Percentiles rank a stretch among this genome's conserved stretches.
Evolutionary conservation across 441 rosid genomes (phyloP).

Genomic region (Lepidium campestre): DNA sequence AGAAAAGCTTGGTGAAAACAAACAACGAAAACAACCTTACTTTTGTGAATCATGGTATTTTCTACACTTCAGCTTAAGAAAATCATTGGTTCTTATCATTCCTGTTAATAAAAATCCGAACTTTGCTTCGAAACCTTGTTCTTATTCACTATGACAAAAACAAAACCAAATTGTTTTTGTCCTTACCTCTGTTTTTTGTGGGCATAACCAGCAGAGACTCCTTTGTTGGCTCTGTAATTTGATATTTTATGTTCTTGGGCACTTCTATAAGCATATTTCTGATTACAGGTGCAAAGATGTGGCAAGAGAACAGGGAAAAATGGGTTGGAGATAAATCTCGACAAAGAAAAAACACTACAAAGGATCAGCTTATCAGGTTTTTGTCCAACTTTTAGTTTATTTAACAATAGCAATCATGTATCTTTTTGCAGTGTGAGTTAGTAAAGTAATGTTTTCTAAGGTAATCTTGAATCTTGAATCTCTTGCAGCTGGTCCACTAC

Average conservation of each 20-base stretch:
- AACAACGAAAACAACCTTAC: constrained; percentile 10
- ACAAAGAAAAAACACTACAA: constrained; percentile 32
- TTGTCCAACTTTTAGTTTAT: neutral
- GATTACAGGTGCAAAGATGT: constrained; percentile 51
- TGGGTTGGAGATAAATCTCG: constrained; percentile 71
- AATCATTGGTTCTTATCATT: neutral
- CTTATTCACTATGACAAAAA: neutral
- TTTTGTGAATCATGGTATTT: constrained; percentile 25
- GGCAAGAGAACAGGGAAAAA: constrained; percentile 74
- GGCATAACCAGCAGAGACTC: neutral
- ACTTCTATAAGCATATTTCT: constrained; percentile 13
- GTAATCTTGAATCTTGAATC: constrained; percentile 4
- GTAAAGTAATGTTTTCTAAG: neutral
- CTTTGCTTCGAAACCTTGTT: neutral
- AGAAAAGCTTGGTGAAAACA: constrained; percentile 10
- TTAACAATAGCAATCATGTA: neutral
- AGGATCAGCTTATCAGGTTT: constrained; percentile 80
- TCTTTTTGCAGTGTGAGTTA: neutral
- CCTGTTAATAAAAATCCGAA: neutral
- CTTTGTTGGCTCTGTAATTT: neutral
- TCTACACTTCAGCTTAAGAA: neutral
- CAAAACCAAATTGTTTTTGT: neutral
- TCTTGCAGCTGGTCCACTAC: constrained; percentile 80
- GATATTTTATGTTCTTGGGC: constrained; percentile 4
- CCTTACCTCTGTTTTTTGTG: neutral